These are phyloP conservation scores for Paramarasmius palmivorus DNA, from an alignment of 1,284 basidiomycete species.

Conservation along the genomic window DNA sequence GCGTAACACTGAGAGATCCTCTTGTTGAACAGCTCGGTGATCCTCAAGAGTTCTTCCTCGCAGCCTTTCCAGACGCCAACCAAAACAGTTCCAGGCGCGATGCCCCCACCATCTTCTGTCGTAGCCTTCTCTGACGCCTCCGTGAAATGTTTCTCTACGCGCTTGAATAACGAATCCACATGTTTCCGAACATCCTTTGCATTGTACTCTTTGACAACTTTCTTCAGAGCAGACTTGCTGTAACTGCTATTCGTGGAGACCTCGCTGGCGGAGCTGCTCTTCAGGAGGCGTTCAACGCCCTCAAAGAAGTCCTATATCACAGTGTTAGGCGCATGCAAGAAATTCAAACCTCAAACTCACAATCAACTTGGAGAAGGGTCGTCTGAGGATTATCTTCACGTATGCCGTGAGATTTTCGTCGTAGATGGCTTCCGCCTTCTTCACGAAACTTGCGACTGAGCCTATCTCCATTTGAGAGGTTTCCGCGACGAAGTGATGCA, in stretches of 20 bases:
- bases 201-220: slow-evolving; percentile 84
- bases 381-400: slow-evolving; percentile 82
- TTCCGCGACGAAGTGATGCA: slow-evolving; percentile 90
- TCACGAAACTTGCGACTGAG: slow-evolving; percentile 69
- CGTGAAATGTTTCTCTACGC: slow-evolving; percentile 95
- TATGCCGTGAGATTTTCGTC: slow-evolving; percentile 87
- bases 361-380: slow-evolving; percentile 87
- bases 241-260: slow-evolving; percentile 79
- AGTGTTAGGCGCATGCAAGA: slow-evolving; percentile 3
- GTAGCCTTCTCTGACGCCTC: slow-evolving; percentile 71
- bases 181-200: slow-evolving; percentile 87
- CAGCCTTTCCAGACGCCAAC: slow-evolving; percentile 87
- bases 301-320: slow-evolving; percentile 86
- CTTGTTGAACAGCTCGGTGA: slow-evolving; percentile 69
- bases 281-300: slow-evolving; percentile 84
- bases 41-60: slow-evolving; percentile 75
- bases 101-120: slow-evolving; percentile 57
- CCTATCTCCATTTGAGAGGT: slow-evolving; percentile 69
- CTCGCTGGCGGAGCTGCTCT: slow-evolving; percentile 80
- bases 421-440: slow-evolving; percentile 81
- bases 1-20: slow-evolving; percentile 78
- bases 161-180: slow-evolving; percentile 84
- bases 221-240: slow-evolving; percentile 78
- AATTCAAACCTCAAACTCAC: slow-evolving; percentile 47
- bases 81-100: slow-evolving; percentile 68